Evolutionary conservation across 2,329 filamentous ascomycete genomes (phyloP).

Genomic region (Alternaria gaisen): DNA sequence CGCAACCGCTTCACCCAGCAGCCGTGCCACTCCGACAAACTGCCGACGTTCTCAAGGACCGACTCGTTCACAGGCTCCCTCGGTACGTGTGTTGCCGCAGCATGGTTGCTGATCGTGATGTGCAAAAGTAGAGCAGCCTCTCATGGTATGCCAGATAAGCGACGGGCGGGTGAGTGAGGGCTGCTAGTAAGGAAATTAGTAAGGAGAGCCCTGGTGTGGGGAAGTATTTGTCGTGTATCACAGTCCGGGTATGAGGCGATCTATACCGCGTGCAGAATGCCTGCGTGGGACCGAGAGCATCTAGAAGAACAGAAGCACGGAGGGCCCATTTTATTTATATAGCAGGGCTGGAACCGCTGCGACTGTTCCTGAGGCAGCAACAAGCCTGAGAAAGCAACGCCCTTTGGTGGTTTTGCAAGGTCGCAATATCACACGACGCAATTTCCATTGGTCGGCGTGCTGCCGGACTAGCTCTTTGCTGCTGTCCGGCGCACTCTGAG

Average conservation of each 20-base stretch:
- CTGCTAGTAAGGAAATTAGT: constrained; percentile 23
- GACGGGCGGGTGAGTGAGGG: constrained; percentile 12
- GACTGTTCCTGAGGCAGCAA: constrained; percentile 13
- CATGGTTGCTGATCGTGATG: constrained; percentile 9
- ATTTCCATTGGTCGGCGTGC: neutral
- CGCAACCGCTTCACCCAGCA: constrained; percentile 12
- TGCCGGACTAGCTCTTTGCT: neutral
- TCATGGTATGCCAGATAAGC: constrained; percentile 26
- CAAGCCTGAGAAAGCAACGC: neutral
- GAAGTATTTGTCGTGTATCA: constrained; percentile 8
- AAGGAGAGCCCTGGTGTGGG: constrained; percentile 24
- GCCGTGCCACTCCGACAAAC: constrained; percentile 12
- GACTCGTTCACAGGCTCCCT: neutral
- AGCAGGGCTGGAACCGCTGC: constrained; percentile 20
- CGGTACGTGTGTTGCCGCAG: constrained; percentile 1
- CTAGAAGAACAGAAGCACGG: constrained; percentile 2
- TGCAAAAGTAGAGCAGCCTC: constrained; percentile 32
- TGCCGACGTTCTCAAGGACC: constrained; percentile 3
- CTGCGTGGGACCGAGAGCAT: neutral
- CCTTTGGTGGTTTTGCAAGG: neutral
- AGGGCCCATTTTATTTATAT: constrained; percentile 13
- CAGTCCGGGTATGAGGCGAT: constrained; percentile 3
- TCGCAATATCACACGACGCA: constrained; percentile 5
- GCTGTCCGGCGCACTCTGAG: neutral
- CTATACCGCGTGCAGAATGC: neutral